Evolutionary conservation across 1,139 yeast genomes (phyloP), one percentile per base, ranked within the genome.

Genomic region (Kodamaea arcana): DNA sequence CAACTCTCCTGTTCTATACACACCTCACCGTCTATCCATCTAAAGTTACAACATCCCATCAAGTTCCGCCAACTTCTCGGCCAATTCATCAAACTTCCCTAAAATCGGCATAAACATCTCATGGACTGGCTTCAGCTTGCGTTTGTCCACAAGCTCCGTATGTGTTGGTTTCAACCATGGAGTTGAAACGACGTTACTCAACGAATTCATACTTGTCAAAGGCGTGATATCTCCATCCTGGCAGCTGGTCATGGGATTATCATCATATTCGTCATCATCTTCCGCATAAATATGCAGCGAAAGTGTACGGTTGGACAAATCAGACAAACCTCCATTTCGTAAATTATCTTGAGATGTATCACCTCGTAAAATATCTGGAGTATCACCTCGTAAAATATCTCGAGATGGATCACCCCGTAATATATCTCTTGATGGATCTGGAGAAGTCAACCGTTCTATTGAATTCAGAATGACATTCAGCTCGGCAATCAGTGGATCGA

Each of bases 51-150:
- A 41, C 50, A 40, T 52, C 7, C 39, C 66, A 42, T 69, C 72
- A 26, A 69, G 52, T 48, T 65, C 71, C 0, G 73, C 73, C 42
- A 69, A 55, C 46, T 62, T 65, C 35, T 65, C 71, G 1, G 73
- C 72, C 31, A 77, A 54, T 34, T 59, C 62, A 39, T 75, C 76
- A 45, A 78, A 65, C 45, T 66, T 69, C 12, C 58, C 58, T 33
- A 76, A 57, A 6, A 78, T 57, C 2, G 79, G 78, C 44, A 65
- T 57, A 52, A 75, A 77, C 41, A 75, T 58, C 24, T 60, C 61
- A 18, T 62, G 62, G 14, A 66, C 67, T 2, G 70, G 68, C 44
- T 58, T 60, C 37, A 59, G 54, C 37, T 62, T 60, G 14, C 69
- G 40, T 36, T 51, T 46, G 12, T 45, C 51, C 13, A 32, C 32